Conservation (phyloP, 805 yeast genomes). For the Kazachstania viticola region DNA sequence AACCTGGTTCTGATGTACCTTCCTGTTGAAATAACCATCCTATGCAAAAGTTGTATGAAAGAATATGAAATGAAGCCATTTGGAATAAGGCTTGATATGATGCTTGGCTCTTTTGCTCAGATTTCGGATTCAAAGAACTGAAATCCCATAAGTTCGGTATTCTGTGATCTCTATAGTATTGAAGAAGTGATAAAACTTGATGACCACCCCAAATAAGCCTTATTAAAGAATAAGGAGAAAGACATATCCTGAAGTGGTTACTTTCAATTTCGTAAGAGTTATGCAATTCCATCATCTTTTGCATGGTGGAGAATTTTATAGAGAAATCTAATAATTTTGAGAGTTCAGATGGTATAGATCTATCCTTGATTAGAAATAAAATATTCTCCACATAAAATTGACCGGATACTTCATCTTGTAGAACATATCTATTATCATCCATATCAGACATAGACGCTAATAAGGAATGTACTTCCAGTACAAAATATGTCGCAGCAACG, state of each 20-base stretch:
- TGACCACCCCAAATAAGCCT: slow-evolving; percentile 27
- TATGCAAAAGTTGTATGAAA: slow-evolving; percentile 54
- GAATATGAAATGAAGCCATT: slow-evolving; percentile 43
- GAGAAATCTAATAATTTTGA: slow-evolving; percentile 37
- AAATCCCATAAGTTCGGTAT: slow-evolving; percentile 5
- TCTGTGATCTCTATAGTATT: slow-evolving; percentile 13
- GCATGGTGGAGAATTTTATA: slow-evolving; percentile 33
- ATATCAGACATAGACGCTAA: slow-evolving; percentile 11
- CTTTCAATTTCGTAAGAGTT: slow-evolving; percentile 49
- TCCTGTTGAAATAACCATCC: slow-evolving; percentile 64
- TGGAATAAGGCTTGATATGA: slow-evolving; percentile 11
- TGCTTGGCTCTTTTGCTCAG: neutral
- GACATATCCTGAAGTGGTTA: slow-evolving; percentile 43
- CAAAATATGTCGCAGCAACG: slow-evolving; percentile 17
- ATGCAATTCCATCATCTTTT: slow-evolving; percentile 15
- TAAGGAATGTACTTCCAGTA: slow-evolving; percentile 18
- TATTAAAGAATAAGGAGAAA: slow-evolving; percentile 41
- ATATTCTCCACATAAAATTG: slow-evolving; percentile 21
- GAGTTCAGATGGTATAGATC: slow-evolving; percentile 27
- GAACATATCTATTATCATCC: slow-evolving; percentile 1
- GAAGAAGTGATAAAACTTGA: slow-evolving; percentile 8
- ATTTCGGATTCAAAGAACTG: slow-evolving; percentile 1
- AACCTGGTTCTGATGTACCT: slow-evolving; percentile 43
- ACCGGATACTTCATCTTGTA: slow-evolving; percentile 10
- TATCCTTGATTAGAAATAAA: slow-evolving; percentile 21